A percentile compares a stretch with the other conserved stretches of the same genome.
Evolutionary conservation across 192 early-diverging fungal species (phyloP).

Genomic region (Mortierella claussenii): DNA sequence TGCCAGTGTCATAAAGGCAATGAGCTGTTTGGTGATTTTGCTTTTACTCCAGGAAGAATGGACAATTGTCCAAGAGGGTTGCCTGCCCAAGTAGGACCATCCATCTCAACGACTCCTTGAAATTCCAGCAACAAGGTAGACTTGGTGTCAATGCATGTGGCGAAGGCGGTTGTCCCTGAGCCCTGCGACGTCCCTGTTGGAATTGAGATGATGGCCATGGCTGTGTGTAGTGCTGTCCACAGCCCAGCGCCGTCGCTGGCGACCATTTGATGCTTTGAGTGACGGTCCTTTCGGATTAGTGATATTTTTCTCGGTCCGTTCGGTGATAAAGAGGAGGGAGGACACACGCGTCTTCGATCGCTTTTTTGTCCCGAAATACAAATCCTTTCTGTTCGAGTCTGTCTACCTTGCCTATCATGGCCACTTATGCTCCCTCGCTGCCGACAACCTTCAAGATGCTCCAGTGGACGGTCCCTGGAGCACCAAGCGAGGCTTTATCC

Average conservation of each 20-base stretch:
- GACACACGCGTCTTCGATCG: no score
- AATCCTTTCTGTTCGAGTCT: not conserved
- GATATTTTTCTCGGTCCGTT: no score
- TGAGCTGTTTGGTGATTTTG: no score
- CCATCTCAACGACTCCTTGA: constrained; percentile 47
- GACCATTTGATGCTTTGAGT: no score
- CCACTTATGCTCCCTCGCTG: constrained; percentile 11
- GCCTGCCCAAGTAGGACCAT: constrained; percentile 35
- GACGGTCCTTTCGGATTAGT: no score
- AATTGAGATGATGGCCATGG: constrained; percentile 51
- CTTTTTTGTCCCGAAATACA: no score
- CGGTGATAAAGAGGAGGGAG: no score
- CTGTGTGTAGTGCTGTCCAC: no score
- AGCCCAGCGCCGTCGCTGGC: no score
- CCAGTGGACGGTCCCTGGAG: constrained; percentile 21
- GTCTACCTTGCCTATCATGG: constrained; percentile 8
- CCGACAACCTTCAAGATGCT: constrained; percentile 23
- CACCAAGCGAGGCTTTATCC: constrained; percentile 10
- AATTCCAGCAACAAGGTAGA: constrained; percentile 40
- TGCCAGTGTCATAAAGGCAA: no score
- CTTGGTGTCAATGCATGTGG: constrained; percentile 33
- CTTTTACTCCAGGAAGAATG: constrained; percentile 39
- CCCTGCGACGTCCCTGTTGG: constrained; percentile 13
- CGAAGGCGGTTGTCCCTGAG: constrained; percentile 2
- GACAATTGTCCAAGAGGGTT: constrained; percentile 46